These are phyloP conservation scores for Blumeria graminis DNA, from an alignment of 2,329 filamentous ascomycete species.

Conservation along the genomic window DNA sequence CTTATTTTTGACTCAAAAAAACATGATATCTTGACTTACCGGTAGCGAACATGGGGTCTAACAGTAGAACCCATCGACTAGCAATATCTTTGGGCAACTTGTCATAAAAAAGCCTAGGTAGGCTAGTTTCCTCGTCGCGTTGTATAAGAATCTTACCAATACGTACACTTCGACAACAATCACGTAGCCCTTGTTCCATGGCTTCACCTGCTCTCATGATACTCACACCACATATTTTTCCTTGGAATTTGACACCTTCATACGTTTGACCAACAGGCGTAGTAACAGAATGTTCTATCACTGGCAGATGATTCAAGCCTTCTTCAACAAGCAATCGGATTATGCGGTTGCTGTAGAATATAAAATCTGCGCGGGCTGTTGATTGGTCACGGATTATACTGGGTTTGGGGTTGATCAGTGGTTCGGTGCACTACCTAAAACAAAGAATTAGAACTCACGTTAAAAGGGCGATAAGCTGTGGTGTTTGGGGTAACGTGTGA, in stretches of 20 bases:
- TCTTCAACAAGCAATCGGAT: slow-evolving; percentile 93
- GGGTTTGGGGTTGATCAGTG: slow-evolving; percentile 3
- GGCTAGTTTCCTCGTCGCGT: slow-evolving; percentile 78
- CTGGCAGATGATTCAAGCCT: slow-evolving; percentile 85
- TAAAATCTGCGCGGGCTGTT: slow-evolving; percentile 85
- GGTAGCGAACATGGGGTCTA: slow-evolving; percentile 99
- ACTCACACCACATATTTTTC: slow-evolving; percentile 93
- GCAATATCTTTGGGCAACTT: slow-evolving; percentile 90
- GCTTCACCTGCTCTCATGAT: slow-evolving; percentile 97
- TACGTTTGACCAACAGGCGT: slow-evolving; percentile 80
- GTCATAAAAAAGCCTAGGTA: slow-evolving; percentile 89
- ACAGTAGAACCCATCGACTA: slow-evolving; percentile 71
- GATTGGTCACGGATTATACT: slow-evolving; percentile 90
- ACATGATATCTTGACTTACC: slow-evolving; percentile 25
- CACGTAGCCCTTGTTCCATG: slow-evolving; percentile 90
- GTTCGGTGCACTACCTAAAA: neutral
- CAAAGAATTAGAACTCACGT: slow-evolving; percentile 41
- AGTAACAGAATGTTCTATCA: slow-evolving; percentile 67
- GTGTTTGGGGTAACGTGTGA: slow-evolving; percentile 72
- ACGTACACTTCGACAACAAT: slow-evolving; percentile 91
- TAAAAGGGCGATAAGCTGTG: slow-evolving; percentile 86
- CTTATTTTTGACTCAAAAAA: neutral
- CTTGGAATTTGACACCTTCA: slow-evolving; percentile 79
- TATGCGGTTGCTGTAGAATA: slow-evolving; percentile 97
- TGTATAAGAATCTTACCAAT: slow-evolving; percentile 98